Evolutionary conservation across 2,329 filamentous ascomycete genomes (phyloP), one percentile per base, ranked within the genome.

Genomic region (Calonectria fujianensis): DNA sequence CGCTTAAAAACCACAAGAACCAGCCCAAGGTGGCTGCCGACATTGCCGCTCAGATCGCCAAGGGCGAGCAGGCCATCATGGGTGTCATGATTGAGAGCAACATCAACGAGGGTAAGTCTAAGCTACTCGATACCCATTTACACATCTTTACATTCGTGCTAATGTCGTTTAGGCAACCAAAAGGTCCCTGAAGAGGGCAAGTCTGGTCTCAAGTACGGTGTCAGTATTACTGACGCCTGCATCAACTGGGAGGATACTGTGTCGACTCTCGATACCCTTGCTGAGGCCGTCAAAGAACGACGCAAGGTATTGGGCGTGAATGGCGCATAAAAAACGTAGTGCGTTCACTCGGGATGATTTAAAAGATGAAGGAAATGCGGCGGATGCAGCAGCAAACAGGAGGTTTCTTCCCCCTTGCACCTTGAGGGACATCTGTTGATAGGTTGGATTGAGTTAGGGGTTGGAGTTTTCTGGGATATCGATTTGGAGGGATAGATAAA

Each of bases 11-110:
- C 87, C 96, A 98, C 90, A 96, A 93, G 88, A 99, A 98, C 86
- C 97, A 99, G 87, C 96, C 96, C 79, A 96, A 96, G 90, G 97
- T 99, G 27, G 96, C 96, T 4, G 93, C 92, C 66, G 91, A 89
- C 14, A 85, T 99, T 72, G 96, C 95, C 2, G 93, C 94, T 82
- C 97, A 99, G 87, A 94, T 99, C 74, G 90, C 93, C 70, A 91
- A 90, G 73, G 97, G 97, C 45, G 96, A 98, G 88, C 90, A 91
- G 4, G 94, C 89, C 64, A 97, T 99, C 82, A 96, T 98, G 92
- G 97, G 97, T 82, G 95, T 98, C 74, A 99, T 99, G 97, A 98
- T 99, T 82, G 97, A 99, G 89, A 97, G 95, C 86, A 95, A 98
- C 86, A 97, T 98, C 87, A 94, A 96, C 82, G 96, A 98, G 88